Conservation (phyloP, 73 alveolate species). For the Stentor roeselii region DNA sequence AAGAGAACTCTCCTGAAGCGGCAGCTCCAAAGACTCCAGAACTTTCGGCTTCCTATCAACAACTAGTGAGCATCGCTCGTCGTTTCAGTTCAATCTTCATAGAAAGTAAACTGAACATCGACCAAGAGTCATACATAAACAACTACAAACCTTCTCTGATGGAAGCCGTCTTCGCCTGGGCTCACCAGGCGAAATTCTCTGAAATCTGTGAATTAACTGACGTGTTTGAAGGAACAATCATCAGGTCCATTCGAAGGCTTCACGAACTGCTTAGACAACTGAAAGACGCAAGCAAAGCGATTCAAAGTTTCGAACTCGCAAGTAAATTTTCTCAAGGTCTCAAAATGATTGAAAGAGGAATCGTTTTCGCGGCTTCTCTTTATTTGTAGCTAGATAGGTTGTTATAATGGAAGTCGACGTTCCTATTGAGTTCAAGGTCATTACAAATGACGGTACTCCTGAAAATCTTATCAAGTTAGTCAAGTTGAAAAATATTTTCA, state of each 20-base stretch:
- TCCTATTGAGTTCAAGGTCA: background rate
- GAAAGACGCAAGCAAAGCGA: conserved; percentile 79
- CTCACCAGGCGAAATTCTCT: conserved; percentile 83
- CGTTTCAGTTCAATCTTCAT: conserved; percentile 75
- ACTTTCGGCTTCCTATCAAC: conserved; percentile 30
- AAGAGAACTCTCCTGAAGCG: conserved; percentile 54
- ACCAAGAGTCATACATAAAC: conserved; percentile 72
- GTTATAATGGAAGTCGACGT: conserved; percentile 2
- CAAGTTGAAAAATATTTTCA: conserved; percentile 89
- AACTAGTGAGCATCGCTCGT: conserved; percentile 63
- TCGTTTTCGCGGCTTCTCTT: conserved; percentile 98
- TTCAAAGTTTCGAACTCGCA: conserved; percentile 84
- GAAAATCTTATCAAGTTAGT: conserved; percentile 49
- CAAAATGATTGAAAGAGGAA: conserved; percentile 95
- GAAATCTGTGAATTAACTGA: conserved; percentile 88
- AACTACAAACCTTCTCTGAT: conserved; percentile 64
- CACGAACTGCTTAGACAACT: conserved; percentile 92
- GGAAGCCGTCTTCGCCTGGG: conserved; percentile 90
- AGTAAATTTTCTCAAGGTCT: conserved; percentile 88
- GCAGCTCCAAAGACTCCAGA: conserved; percentile 67
- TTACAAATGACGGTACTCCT: conserved; percentile 6
- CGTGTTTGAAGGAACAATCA: conserved; percentile 93
- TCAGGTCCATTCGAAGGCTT: conserved; percentile 90
- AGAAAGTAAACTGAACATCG: conserved; percentile 89
- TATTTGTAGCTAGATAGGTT: conserved; percentile 61